Base-by-base conservation (phyloP, 495 filamentous ascomycete genomes). In the Elasticomyces elasticus region DNA sequence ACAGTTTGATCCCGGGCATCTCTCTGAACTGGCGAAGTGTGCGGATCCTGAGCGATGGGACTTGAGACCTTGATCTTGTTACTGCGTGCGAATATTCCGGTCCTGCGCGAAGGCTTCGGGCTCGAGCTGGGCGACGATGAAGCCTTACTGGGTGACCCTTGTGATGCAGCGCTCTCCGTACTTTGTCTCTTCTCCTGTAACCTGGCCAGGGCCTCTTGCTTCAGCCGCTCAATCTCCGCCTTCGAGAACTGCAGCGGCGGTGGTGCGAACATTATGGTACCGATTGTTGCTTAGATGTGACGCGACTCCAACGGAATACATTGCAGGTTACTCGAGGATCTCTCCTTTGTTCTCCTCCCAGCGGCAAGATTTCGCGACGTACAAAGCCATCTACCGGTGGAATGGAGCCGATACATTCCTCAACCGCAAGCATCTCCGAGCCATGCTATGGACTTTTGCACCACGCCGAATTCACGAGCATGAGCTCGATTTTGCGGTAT, bases 241-340 rank as follows among this genome's bases (percentile, higher is more conserved):
- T 47, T 22, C 11, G 52, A 47, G n/a, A 60, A 45, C 31, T 55
- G 52, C 13, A 60, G 20, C 1, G 58, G 58, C 11, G 58, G 58
- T 31, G 58, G 58, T 4, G 53, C 52, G 44, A 56, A 60, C 58
- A 60, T 60, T 4, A 35, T 55, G 49, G 40, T 51, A 11, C 4
- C 40, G 30, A 23, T n/a, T 53, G 9, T 6, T 53, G 50, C 1
- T 17, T 10, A 53, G 24, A 11, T 40, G 17, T 33, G 28, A 24
- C 30, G 33, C 42, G 24, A 24, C 42, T 5, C 22, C 24, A 23
- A 24, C 19, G 42, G 42, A 12, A 3, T 19, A 45, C 19, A 24
- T 24, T 45, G 5, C 42, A 19, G 13, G 6, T 45, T 7, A 23
- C n/a, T 37, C 10, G 10, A 10, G 31, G 5, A 10, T 52, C 17